Conservation (phyloP, 306 rosid genomes). For the Cucumis hystrix region DNA sequence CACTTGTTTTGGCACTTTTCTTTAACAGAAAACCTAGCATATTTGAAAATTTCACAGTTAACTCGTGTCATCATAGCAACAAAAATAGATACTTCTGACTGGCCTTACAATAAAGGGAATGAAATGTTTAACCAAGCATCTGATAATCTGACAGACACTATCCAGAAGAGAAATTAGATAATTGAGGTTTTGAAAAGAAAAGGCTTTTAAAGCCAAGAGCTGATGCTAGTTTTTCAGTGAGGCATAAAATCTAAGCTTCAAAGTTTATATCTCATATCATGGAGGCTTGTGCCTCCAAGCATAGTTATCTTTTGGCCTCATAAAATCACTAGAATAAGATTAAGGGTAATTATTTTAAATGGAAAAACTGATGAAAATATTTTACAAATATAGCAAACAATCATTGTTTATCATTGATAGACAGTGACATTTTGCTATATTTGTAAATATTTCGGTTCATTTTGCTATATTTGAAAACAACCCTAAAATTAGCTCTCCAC, state of each 20-base stretch:
- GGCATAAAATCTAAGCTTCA: background rate
- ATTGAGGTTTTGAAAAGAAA: background rate
- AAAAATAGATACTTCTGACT: background rate
- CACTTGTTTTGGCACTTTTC: conserved; percentile 84
- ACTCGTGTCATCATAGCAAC: background rate
- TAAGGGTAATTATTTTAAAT: background rate
- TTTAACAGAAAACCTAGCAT: conserved; percentile 61
- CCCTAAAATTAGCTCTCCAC: background rate
- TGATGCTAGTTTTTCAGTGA: background rate
- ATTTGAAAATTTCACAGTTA: background rate
- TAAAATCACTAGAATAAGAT: background rate
- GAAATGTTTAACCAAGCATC: background rate
- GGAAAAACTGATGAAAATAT: no score
- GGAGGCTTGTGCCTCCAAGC: background rate
- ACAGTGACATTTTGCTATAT: no score
- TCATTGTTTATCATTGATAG: no score
- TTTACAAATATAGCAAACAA: no score
- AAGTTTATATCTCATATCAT: background rate
- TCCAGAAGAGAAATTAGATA: background rate
- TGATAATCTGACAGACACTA: background rate
- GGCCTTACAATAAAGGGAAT: background rate
- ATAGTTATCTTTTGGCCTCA: background rate
- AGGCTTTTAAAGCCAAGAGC: background rate
- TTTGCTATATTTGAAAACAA: no score
- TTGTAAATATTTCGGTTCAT: no score